Evolutionary conservation across 2,329 filamentous ascomycete genomes (phyloP), one percentile per base, ranked within the genome.

Genomic region (Xylariaceae sp.): DNA sequence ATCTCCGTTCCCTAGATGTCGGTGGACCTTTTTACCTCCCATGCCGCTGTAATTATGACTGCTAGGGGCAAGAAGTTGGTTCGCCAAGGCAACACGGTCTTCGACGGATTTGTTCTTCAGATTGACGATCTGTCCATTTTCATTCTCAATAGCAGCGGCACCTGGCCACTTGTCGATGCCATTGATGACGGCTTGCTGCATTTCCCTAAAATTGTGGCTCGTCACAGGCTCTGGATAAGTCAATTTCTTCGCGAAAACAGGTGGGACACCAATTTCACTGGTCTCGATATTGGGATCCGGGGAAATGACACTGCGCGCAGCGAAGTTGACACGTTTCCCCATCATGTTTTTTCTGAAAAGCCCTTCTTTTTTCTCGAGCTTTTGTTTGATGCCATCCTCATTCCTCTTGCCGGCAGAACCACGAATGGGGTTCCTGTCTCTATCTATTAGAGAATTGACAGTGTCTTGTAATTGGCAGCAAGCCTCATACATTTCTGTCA

Each of bases 331-430:
- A 77, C 94, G 91, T 78, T 99, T 99, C 57, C 94, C 94, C 94
- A 99, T 99, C 94, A 99, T 97, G 73, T 99, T 96, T 77, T 96
- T 97, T 65, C 94, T 82, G 78, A 99, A 99, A 29, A 99, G 79
- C 61, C 94, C 94, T 68, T 99, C 95, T 74, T 99, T 99, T 79
- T 99, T 99, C 74, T 99, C 94, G 26, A 99, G 80, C 68, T 92
- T 88, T 69, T 99, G 94, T 74, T 99, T 99, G 74, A 99, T 95
- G 63, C 95, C 94, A 59, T 96, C 92, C 57, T 95, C 89, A 49
- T 89, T 87, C 52, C 85, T 80, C 65, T 87, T 86, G 13, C 85
- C 89, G 26, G 90, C 89, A 16, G 84, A 79, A 48, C 90, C 90
- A 60, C 88, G 85, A 3, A 90, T 79, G 2, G 91, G 89, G 65